Evolutionary conservation across 345 rosid species (phyloP), one percentile per base, ranked within the genome.

Genomic region (Eucalyptus urophylla): DNA sequence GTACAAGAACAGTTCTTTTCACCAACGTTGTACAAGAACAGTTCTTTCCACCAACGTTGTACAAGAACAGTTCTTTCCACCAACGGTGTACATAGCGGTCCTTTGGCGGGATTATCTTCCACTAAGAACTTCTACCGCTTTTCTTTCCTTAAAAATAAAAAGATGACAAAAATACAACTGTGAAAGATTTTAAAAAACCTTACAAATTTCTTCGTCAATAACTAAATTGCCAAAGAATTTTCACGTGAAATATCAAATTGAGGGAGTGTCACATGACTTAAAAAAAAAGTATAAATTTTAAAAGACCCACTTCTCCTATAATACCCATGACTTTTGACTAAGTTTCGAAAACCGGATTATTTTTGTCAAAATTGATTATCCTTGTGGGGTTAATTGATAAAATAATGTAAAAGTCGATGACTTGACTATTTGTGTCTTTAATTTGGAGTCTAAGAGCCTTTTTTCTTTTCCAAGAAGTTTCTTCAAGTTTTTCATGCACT

Each of bases 121-220:
- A 33, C 25, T 69, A 1, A 33, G 80, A 33, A 69, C 40, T 33
- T 33, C 80, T 33, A 69, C 80, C 44, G 1, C 13, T 72, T 17
- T 1, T 33, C 11, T 72, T 37, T 33, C 81, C 81, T 72, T 72
- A 6, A 33, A 72, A 33, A 33, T 17, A 17, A 72, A 33, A 72
- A 5, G 22, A 21, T 17, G 13, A 40, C 14, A 37, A 33, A 72
- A 72, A 72, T 11, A 37, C 81, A 72, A 72, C 14, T 5, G 22
- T 43, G 43, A 69, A 33, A 17, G 17, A 8, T 5, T 67, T 7
- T 0, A 0, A 17, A 69, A 17, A 31, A 51, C 17, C 54, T 3
- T 69, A 33, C 44, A 69, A 69, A 16, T 2, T 69, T 17, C 21
- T 69, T 31, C 1, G 13, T 3, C 80, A 4, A 16, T 33, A 69